Evolutionary conservation across 768 basidiomycete genomes (phyloP).

Genomic region (Rhodotorula paludigena): DNA sequence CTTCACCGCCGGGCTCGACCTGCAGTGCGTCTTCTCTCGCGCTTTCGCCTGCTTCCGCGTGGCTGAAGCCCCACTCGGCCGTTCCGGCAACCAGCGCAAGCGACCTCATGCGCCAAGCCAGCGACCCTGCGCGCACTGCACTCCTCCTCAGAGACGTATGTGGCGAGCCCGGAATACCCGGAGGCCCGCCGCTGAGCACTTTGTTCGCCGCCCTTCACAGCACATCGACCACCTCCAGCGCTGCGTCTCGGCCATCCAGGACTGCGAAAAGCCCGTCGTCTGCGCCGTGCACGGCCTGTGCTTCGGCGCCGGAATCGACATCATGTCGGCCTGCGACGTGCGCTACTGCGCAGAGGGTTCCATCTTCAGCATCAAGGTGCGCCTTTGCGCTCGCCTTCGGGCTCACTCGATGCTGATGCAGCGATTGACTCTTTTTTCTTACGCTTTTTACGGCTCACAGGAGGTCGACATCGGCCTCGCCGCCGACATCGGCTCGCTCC

Average conservation of each 20-base stretch:
- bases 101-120: slow-evolving; percentile 7
- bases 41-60: neutral
- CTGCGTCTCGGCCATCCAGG: slow-evolving; percentile 63
- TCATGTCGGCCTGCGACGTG: slow-evolving; percentile 71
- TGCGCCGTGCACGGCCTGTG: slow-evolving; percentile 71
- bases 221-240: slow-evolving; percentile 58
- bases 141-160: slow-evolving; percentile 49
- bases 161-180: neutral
- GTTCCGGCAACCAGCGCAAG: neutral
- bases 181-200: neutral
- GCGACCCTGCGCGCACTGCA: slow-evolving; percentile 58
- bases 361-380: slow-evolving; percentile 67
- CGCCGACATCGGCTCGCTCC: slow-evolving; percentile 80
- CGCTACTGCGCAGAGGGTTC: slow-evolving; percentile 60
- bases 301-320: slow-evolving; percentile 70
- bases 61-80: neutral
- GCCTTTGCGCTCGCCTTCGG: slow-evolving; percentile 36
- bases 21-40: slow-evolving; percentile 50
- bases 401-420: neutral
- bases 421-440: slow-evolving; percentile 58
- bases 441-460: slow-evolving; percentile 73
- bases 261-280: slow-evolving; percentile 73
- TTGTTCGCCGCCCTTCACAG: neutral
- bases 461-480: slow-evolving; percentile 77
- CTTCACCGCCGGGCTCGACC: slow-evolving; percentile 79